Evolutionary conservation across 2,329 filamentous ascomycete genomes (phyloP), one percentile per base, ranked within the genome.

Genomic region (Biscogniauxia marginata): DNA sequence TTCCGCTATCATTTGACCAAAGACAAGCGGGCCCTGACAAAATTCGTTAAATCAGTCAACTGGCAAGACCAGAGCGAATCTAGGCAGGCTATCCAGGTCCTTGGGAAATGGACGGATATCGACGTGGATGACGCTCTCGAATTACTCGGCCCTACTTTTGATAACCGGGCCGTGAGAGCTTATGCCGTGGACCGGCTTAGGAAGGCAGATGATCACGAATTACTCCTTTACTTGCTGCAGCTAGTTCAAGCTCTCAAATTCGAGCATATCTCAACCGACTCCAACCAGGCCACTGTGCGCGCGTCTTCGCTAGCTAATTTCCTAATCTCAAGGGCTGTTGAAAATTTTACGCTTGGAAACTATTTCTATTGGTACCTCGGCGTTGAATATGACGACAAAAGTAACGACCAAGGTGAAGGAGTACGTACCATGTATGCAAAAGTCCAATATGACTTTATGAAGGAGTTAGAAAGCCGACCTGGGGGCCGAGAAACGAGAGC

Each of bases 281-380:
- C 82, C 1, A 80, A 82, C n/a, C 79, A 84, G 25, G 84, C 86
- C 52, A 78, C 49, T 77, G 84, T 56, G 84, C 91, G 61, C 79
- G 81, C 45, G 78, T 96, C 93, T 0, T 96, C 93, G 0, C 78
- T 99, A 5, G 93, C 93, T 2, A 85, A 84, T 21, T 99, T 99
- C 69, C 79, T 99, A 3, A 95, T 99, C 54, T 85, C 89, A 1
- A 85, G 95, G 34, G 96, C 95, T 3, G 89, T 90, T 13, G 86
- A 88, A 59, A 98, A 96, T 68, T 90, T 97, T 67, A 88, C 89
- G 57, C 82, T 99, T 1, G 95, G 93, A 24, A 99, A 96, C 70
- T 96, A 96, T 74, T 85, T 99, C 53, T 91, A 97, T 72, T 99
- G 95, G 95, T 99, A 98, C 72, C 81, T 99, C 2, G 97, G 97